Percentiles rank a stretch among this genome's conserved stretches.
Conservation (phyloP, 2,329 filamentous ascomycete species). For the Stagonosporopsis cucurbitacearum region DNA sequence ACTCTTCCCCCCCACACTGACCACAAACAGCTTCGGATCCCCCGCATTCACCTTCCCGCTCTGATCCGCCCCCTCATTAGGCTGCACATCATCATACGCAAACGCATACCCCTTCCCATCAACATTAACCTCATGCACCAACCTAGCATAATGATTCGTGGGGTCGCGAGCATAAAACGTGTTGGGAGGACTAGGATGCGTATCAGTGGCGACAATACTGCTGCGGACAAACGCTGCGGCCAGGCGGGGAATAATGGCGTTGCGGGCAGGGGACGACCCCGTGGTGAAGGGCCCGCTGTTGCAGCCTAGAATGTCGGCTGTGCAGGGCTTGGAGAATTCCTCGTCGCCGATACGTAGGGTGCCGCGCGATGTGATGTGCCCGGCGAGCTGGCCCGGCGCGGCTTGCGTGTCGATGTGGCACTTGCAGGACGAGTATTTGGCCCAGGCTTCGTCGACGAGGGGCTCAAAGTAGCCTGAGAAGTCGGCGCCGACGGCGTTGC, state of each 20-base stretch:
- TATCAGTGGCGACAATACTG: slow-evolving; percentile 1
- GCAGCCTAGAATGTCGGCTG: slow-evolving; percentile 13
- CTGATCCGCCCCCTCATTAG: slow-evolving; percentile 5
- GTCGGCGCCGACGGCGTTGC: slow-evolving; percentile 11
- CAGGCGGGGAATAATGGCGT: slow-evolving; percentile 15
- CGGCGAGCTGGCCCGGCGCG: slow-evolving; percentile 4
- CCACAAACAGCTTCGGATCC: slow-evolving; percentile 9
- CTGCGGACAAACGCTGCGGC: slow-evolving; percentile 11
- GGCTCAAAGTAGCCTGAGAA: slow-evolving; percentile 17
- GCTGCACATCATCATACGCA: slow-evolving; percentile 15
- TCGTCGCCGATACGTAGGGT: slow-evolving; percentile 10
- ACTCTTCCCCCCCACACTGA: slow-evolving; percentile 10
- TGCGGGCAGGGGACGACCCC: slow-evolving; percentile 2
- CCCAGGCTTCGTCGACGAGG: slow-evolving; percentile 14
- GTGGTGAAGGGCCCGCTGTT: slow-evolving; percentile 14
- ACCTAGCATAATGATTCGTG: slow-evolving; percentile 13
- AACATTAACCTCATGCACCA: slow-evolving; percentile 13
- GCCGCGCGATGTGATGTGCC: slow-evolving; percentile 4
- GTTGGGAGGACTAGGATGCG: slow-evolving; percentile 1
- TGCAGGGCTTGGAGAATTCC: slow-evolving; percentile 12
- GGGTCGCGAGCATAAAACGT: slow-evolving; percentile 14
- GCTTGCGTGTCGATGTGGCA: slow-evolving; percentile 14
- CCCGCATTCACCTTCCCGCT: slow-evolving; percentile 14
- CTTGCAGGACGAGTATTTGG: slow-evolving; percentile 6
- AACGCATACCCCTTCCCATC: slow-evolving; percentile 14